Conservation (phyloP, 106 monocot species). For the Dioscorea zingiberensis region DNA sequence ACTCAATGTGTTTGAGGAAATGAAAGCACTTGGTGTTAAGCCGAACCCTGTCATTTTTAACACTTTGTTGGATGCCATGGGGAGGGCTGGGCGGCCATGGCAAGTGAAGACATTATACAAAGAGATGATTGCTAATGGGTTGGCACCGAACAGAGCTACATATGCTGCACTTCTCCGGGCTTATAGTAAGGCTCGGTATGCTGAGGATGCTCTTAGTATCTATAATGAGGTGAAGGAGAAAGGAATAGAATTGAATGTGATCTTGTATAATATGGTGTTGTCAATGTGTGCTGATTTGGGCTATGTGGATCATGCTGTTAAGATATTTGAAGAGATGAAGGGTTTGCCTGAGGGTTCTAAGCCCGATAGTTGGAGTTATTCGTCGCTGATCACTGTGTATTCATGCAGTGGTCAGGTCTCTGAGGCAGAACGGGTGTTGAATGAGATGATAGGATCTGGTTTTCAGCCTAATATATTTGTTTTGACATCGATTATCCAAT, state of each 20-base stretch:
- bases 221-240: conserved; percentile 62
- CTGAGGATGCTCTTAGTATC: conserved; percentile 58
- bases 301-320: conserved; percentile 43
- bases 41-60: conserved; percentile 77
- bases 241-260: conserved; percentile 31
- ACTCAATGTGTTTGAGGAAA: conserved; percentile 81
- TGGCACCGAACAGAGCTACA: conserved; percentile 49
- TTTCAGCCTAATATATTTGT: conserved; percentile 78
- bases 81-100: conserved; percentile 76
- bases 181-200: conserved; percentile 61
- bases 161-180: conserved; percentile 49
- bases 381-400: conserved; percentile 77
- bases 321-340: conserved; percentile 80
- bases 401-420: conserved; percentile 64
- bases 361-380: conserved; percentile 87
- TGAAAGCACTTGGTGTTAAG: conserved; percentile 72
- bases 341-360: conserved; percentile 17
- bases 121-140: conserved; percentile 52
- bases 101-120: conserved; percentile 60
- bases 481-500: conserved; percentile 80
- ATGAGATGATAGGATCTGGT: conserved; percentile 71
- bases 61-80: conserved; percentile 75
- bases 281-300: conserved; percentile 94
- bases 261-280: conserved; percentile 75
- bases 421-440: conserved; percentile 58